Evolutionary conservation across 139 green algal genomes (phyloP).

Genomic region (Prasinococcaceae sp.): DNA sequence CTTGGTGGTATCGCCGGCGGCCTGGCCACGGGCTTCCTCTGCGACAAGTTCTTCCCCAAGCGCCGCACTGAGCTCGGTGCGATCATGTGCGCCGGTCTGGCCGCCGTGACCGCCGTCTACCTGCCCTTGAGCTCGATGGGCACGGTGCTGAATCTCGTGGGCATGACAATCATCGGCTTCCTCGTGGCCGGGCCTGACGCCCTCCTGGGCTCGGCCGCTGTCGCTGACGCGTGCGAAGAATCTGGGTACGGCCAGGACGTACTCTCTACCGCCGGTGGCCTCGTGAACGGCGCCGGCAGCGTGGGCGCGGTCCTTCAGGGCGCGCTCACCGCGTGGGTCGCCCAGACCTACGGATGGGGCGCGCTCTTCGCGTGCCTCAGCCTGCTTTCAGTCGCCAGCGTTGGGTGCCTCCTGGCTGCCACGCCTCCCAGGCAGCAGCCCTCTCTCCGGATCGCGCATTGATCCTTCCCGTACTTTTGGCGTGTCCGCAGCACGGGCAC

Average conservation of each 20-base stretch:
- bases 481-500: too few species aligned
- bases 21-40: background rate
- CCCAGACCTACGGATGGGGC: constrained; percentile 1
- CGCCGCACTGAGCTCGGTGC: background rate
- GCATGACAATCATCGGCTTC: background rate
- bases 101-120: background rate
- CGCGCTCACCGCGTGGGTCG: background rate
- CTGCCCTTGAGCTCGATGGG: background rate
- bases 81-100: background rate
- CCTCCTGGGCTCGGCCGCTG: background rate
- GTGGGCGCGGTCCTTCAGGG: background rate
- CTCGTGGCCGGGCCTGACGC: background rate
- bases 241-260: constrained; percentile 1
- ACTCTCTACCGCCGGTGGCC: background rate
- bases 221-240: background rate
- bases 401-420: too few species aligned
- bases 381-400: background rate
- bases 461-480: too few species aligned
- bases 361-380: background rate
- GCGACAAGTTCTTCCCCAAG: background rate
- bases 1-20: background rate
- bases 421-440: too few species aligned
- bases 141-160: background rate
- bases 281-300: background rate
- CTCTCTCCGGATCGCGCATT: too few species aligned